Percentiles rank a stretch among this genome's conserved stretches.
Conservation (phyloP, 2,329 filamentous ascomycete species). For the Fusarium devonianum region DNA sequence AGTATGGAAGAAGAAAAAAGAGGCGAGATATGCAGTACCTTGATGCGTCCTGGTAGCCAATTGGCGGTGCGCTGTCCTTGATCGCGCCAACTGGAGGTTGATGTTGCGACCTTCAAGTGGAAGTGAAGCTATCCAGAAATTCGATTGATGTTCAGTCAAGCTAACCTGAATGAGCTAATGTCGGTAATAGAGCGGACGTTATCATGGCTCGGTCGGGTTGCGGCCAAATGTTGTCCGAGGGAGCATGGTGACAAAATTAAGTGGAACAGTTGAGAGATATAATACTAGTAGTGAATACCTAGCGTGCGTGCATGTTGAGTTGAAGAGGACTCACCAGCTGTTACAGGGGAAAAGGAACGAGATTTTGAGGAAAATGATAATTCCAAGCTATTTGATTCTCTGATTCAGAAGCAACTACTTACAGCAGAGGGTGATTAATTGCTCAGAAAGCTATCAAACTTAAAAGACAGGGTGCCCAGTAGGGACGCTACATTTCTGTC, state of each 20-base stretch:
- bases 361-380: no score
- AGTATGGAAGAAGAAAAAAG: not conserved
- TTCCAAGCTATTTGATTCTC: no score
- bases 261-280: constrained; percentile 19
- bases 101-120: constrained; percentile 11
- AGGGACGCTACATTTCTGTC: constrained; percentile 11
- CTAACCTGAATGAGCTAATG: constrained; percentile 12
- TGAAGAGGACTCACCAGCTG: not conserved
- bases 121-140: constrained; percentile 38
- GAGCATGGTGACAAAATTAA: constrained; percentile 18
- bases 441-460: not conserved
- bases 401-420: no score
- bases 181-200: constrained; percentile 27
- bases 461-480: not conserved
- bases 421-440: not conserved
- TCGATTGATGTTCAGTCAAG: constrained; percentile 12
- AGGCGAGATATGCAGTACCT: no score
- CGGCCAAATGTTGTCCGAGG: constrained; percentile 31
- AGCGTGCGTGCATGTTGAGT: not conserved
- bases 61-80: constrained; percentile 13
- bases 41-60: constrained; percentile 1
- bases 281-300: constrained; percentile 4
- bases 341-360: not conserved
- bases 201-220: constrained; percentile 21
- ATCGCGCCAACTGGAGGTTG: constrained; percentile 13